Conservation (phyloP, 352 stramenopile species). For the Stramenopiles sp. region DNA sequence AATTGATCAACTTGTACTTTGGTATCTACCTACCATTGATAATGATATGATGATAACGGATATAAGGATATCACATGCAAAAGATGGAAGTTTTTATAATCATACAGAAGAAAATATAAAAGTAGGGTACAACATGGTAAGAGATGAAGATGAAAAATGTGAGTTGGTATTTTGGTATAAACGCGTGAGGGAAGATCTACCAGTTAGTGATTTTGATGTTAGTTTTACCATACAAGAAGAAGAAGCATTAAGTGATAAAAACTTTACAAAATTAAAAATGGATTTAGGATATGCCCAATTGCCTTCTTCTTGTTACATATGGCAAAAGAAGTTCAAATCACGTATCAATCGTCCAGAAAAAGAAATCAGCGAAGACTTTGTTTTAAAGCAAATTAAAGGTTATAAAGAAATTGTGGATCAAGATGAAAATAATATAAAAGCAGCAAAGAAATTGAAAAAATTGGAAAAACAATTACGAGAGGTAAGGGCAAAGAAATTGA, state of each 20-base stretch:
- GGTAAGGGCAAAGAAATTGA: neutral
- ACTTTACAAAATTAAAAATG: constrained; percentile 8
- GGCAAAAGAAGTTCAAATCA: constrained; percentile 1
- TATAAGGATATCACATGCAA: neutral
- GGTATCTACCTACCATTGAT: constrained; percentile 1
- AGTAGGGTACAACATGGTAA: neutral
- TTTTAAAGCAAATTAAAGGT: constrained; percentile 3
- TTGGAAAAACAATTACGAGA: neutral
- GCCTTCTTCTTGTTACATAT: neutral
- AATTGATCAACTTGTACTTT: constrained; percentile 3
- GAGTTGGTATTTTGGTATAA: neutral
- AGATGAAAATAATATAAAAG: neutral
- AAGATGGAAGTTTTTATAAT: constrained; percentile 7
- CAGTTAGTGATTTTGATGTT: neutral
- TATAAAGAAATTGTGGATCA: constrained; percentile 4
- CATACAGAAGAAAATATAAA: neutral
- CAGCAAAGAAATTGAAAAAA: neutral
- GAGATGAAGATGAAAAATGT: constrained; percentile 2
- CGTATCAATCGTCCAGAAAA: constrained; percentile 3
- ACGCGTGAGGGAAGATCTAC: neutral
- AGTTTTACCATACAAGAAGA: neutral
- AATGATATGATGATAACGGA: constrained; percentile 9
- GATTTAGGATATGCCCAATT: neutral
- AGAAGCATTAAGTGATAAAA: neutral
- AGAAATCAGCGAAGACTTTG: neutral